These are phyloP conservation scores for Handroanthus guayacan DNA, from an alignment of 257 asterid species.

Conservation along the genomic window DNA sequence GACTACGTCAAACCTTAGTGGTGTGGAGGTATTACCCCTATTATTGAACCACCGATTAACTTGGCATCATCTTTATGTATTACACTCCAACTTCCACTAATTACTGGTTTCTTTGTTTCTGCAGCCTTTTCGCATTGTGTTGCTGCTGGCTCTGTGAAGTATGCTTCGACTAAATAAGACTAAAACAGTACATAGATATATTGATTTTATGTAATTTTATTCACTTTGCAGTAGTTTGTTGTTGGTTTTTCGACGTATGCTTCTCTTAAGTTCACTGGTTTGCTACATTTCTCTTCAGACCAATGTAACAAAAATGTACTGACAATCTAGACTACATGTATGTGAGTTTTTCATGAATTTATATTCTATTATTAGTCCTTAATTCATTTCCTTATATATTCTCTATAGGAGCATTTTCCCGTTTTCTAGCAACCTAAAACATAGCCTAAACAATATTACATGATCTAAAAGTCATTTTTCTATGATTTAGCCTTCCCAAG, in stretches of 20 bases:
- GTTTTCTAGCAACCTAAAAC: neutral
- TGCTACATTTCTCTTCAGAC: constrained; percentile 6
- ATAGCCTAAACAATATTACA: neutral
- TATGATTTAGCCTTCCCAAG: neutral
- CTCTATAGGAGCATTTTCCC: neutral
- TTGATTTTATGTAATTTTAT: constrained; percentile 14
- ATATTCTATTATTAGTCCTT: no score
- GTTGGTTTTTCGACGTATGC: neutral
- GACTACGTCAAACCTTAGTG: no score
- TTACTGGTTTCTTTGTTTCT: constrained; percentile 25
- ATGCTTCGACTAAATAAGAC: constrained; percentile 50
- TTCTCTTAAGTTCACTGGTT: neutral
- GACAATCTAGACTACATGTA: neutral
- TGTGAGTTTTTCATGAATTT: no score
- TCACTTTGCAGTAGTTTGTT: neutral
- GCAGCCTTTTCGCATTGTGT: constrained; percentile 73
- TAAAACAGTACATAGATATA: neutral
- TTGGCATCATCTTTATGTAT: neutral
- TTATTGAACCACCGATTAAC: neutral
- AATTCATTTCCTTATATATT: no score
- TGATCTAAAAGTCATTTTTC: neutral
- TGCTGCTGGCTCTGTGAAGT: constrained; percentile 86
- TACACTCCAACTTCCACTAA: neutral
- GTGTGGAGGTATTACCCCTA: no score
- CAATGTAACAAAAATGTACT: constrained; percentile 22